A percentile compares a stretch with the other conserved stretches of the same genome.
Evolutionary conservation across 805 yeast genomes (phyloP).

Genomic region (Candida cerambycidarum): DNA sequence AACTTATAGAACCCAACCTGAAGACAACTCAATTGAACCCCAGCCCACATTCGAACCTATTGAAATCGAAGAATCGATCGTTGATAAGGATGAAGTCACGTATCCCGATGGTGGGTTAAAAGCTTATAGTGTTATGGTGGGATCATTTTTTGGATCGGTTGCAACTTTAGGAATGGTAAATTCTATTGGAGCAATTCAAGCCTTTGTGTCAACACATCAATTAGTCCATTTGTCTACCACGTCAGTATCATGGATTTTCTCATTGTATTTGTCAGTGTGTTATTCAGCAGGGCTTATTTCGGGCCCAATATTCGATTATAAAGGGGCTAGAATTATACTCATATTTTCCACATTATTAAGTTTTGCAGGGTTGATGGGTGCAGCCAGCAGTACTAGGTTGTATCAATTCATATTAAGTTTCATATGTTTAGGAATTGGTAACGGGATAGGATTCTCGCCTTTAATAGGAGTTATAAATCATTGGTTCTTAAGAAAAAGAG

Average conservation of each 20-base stretch:
- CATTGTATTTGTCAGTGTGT: constrained; percentile 51
- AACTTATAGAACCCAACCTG: not conserved
- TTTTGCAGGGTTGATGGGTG: constrained; percentile 52
- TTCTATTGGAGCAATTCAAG: constrained; percentile 61
- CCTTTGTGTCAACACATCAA: constrained; percentile 58
- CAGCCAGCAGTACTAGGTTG: constrained; percentile 52
- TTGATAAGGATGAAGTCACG: constrained; percentile 16
- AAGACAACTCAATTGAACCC: not conserved
- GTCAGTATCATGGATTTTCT: constrained; percentile 63
- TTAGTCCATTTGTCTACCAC: constrained; percentile 45
- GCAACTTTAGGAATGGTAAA: constrained; percentile 58
- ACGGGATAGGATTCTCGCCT: constrained; percentile 60
- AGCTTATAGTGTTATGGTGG: constrained; percentile 59
- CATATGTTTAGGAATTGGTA: constrained; percentile 56
- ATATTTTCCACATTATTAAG: constrained; percentile 42
- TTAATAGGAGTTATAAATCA: constrained; percentile 61
- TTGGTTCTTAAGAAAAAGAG: constrained; percentile 63
- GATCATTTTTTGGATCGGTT: constrained; percentile 56
- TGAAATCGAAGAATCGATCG: not conserved
- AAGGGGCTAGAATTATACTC: constrained; percentile 51
- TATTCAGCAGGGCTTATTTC: constrained; percentile 50
- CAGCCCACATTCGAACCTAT: not conserved
- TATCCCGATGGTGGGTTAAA: constrained; percentile 60
- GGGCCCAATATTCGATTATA: constrained; percentile 64
- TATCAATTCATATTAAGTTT: constrained; percentile 65